Evolutionary conservation across 2,329 filamentous ascomycete species (phyloP), one percentile per base, ranked within the genome.

Genomic region (Albophoma yamanashiensis): DNA sequence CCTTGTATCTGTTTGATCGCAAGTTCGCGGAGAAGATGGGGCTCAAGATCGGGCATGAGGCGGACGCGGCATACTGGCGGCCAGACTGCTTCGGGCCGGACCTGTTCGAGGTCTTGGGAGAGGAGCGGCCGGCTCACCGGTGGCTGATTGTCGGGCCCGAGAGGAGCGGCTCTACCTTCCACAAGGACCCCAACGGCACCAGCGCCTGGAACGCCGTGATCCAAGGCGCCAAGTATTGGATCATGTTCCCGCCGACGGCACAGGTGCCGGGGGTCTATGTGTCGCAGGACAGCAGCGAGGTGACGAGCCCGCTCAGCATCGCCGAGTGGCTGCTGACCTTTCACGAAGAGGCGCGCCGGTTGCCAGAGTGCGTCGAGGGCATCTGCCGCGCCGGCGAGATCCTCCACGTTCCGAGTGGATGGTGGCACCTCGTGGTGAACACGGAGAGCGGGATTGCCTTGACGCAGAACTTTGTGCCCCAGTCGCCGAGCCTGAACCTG

Each of bases 401-500:
- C 20, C 75, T 97, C 57, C 91, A 97, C 70, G 93, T 97, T 7
- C 93, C 94, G 0, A 92, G 88, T 58, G 92, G 93, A 7, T 97
- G 93, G 93, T 97, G 94, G 87, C 93, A 97, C 78, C 78, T 97
- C 39, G 94, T 97, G 12, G 87, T 97, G 55, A 97, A 97, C 69
- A 77, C 96, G 1, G 89, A 92, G 66, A 81, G 84, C 15, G 89
- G 89, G 52, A 89, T 97, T 64, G 94, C 93, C 4, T 81, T 97
- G 64, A 97, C 93, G 9, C 93, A 97, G 71, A 97, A 97, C 71
- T 97, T 97, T 70, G 90, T 97, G 15, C 92, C 94, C 45, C 77
- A 78, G 62, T 85, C 85, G 4, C 70, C 72, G 4, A 72, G 66
- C 52, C 64, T 76, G 20, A 71, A 74, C 39, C 88, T 93, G 67